These are phyloP conservation scores for Cairneyella variabilis DNA, from an alignment of 495 filamentous ascomycete genomes.

Conservation along the genomic window DNA sequence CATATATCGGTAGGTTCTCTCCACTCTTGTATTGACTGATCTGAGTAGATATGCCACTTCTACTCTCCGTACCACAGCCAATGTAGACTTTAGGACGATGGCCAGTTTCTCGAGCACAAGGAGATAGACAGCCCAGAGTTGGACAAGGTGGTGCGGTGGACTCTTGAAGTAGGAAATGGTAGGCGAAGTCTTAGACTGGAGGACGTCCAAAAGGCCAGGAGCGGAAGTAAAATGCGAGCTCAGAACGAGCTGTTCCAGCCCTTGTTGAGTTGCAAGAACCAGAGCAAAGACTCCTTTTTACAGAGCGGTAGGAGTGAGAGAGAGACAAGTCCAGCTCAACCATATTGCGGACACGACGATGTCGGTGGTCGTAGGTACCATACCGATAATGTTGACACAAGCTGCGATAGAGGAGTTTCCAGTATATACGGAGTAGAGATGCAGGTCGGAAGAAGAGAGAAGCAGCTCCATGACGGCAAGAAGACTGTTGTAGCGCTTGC, in stretches of 20 bases:
- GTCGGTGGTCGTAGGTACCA: neutral
- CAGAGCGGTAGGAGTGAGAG: neutral
- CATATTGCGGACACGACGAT: neutral
- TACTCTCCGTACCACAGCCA: conserved; percentile 6
- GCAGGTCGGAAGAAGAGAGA: neutral
- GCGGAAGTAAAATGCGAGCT: neutral
- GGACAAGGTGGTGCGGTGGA: neutral
- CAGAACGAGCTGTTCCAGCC: too few relatives aligned
- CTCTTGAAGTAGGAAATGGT: conserved; percentile 1
- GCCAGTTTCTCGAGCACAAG: conserved; percentile 14
- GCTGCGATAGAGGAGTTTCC: neutral
- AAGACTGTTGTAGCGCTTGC: neutral
- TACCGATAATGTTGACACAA: neutral
- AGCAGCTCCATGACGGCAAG: neutral
- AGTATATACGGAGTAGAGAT: neutral
- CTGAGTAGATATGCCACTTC: neutral
- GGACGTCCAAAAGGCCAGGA: neutral
- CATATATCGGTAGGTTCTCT: neutral
- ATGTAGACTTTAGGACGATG: conserved; percentile 15
- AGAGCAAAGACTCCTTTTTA: too few relatives aligned
- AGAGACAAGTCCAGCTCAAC: neutral
- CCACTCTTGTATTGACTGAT: conserved; percentile 1
- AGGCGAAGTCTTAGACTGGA: neutral
- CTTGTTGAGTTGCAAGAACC: too few relatives aligned
- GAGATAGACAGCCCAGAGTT: conserved; percentile 17